A percentile compares a stretch with the other conserved stretches of the same genome.
Conservation (phyloP, 2,329 filamentous ascomycete genomes). For the Diaporthe sp. region DNA sequence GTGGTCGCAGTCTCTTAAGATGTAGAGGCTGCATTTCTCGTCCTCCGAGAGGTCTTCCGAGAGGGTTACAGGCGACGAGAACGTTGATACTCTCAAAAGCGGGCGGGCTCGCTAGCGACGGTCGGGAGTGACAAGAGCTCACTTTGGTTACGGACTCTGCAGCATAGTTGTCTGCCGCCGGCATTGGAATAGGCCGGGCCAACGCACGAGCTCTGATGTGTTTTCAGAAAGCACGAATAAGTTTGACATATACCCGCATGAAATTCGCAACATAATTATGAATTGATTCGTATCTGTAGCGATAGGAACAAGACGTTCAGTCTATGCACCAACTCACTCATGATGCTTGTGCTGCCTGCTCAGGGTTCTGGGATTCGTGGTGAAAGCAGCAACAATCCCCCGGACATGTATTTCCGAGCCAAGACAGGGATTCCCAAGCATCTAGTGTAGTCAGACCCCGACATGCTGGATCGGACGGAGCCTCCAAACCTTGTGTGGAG, state of each 20-base stretch:
- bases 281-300: not conserved
- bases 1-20: slow-evolving; percentile 46
- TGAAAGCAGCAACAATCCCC: not conserved
- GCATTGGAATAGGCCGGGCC: not conserved
- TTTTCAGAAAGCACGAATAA: not conserved
- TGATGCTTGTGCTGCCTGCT: not conserved
- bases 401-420: not conserved
- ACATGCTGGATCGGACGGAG: not conserved
- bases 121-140: too few relatives aligned
- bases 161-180: not conserved
- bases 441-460: not conserved
- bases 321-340: not conserved
- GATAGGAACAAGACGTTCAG: too few relatives aligned
- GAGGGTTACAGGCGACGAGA: not conserved
- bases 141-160: not conserved
- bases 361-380: not conserved
- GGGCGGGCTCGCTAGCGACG: not conserved
- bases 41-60: not conserved
- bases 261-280: too few relatives aligned
- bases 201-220: too few relatives aligned
- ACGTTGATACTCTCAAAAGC: too few relatives aligned
- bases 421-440: not conserved
- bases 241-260: not conserved
- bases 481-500: not conserved
- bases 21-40: too few relatives aligned